phyloP scores from a whole-genome alignment of 2,329 filamentous ascomycete genomes.

The Cladobotryum protrusum region DNA sequence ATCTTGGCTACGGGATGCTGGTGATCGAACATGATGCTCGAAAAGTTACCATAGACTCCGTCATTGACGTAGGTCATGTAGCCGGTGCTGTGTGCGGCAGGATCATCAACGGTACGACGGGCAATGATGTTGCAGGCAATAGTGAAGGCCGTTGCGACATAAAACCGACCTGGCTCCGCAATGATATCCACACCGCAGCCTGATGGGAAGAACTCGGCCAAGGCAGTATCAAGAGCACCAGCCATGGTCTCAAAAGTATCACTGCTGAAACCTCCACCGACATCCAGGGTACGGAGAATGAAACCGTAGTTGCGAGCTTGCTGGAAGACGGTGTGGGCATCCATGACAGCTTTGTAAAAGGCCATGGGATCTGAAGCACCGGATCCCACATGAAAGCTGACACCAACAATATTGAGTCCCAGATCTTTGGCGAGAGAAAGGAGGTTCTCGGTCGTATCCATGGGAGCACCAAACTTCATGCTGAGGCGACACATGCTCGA shows the following conservation, averaged over 20 bases:
- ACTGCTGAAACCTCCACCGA: conserved; percentile 86
- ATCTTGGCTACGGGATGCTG: conserved; percentile 84
- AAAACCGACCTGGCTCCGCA: conserved; percentile 94
- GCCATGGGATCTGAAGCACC: conserved; percentile 90
- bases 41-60: conserved; percentile 96
- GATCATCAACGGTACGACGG: conserved; percentile 77
- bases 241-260: conserved; percentile 93
- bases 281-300: conserved; percentile 79
- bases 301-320: conserved; percentile 72
- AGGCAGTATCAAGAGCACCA: conserved; percentile 65
- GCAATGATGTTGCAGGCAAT: conserved; percentile 95
- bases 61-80: conserved; percentile 99
- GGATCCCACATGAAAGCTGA: conserved; percentile 97
- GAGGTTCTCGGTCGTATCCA: conserved; percentile 73
- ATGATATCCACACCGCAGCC: conserved; percentile 71
- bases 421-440: conserved; percentile 75
- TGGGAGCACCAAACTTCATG: conserved; percentile 91
- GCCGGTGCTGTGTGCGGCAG: conserved; percentile 56
- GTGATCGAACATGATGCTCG: conserved; percentile 98
- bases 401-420: conserved; percentile 84
- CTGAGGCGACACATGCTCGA: conserved; percentile 90
- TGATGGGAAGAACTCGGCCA: conserved; percentile 84
- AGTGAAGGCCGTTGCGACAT: conserved; percentile 88
- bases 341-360: conserved; percentile 84
- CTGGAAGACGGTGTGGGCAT: conserved; percentile 84